Base-by-base conservation (phyloP, 1,139 yeast species). In the Zygoascus hellenicus region DNA sequence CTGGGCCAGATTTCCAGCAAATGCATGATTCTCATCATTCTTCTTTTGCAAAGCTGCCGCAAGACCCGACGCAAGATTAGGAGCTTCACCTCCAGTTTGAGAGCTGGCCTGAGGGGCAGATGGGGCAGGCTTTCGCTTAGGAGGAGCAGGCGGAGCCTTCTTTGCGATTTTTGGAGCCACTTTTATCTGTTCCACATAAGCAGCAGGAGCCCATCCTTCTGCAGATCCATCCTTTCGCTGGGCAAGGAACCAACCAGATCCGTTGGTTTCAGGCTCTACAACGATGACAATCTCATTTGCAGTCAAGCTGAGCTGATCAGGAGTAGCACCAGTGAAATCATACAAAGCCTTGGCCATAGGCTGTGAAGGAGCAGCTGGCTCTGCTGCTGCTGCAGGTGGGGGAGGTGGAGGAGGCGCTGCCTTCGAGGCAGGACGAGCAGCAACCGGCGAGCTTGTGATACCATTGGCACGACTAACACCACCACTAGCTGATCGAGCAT, bases 181-280 rank as follows among this genome's bases (percentile, higher is more conserved):
- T 30, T 57, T 57, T 63, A 77, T 77, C 58, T 83, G 85, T 47
- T 79, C 81, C 59, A 92, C 79, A 63, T 90, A 94, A 16, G 94
- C 86, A 30, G 94, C 83, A 10, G 99, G 99, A 9, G 95, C 92
- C 98, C 98, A 94, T 2, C 98, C 99, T 65, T 90, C 95, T 48
- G 72, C 77, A 1, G 82, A 63, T 42, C 85, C 92, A 58, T 85
- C 90, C 52, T 83, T 66, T 16, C 80, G 73, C 63, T 84, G 86
- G 5, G 89, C 97, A 52, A 92, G 72, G 55, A 95, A 90, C 97
- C 97, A 90, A 2, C 96, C 97, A 14, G 42, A 36, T 59, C 79
- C 77, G 59, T 87, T 87, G 32, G 78, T 76, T 53, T 81, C 86
- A 53, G 81, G 77, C 58, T 75, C 80, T 6, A 83, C 72, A 41